Evolutionary conservation across 371 early-diverging fungal genomes (phyloP), one percentile per base, ranked within the genome.

Genomic region (Thermomucor indicae-seudaticae): DNA sequence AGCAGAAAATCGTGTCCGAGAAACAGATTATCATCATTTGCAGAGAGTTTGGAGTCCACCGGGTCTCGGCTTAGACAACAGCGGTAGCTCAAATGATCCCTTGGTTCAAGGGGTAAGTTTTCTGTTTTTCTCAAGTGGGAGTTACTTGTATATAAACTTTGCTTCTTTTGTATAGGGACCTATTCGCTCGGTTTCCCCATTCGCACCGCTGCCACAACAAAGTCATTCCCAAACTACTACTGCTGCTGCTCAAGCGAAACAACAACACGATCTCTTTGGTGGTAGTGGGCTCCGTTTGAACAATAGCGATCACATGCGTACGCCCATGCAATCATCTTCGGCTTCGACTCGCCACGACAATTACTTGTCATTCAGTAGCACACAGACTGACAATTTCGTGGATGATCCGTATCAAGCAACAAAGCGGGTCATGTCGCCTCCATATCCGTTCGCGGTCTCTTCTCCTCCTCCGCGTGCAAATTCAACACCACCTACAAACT

Each of bases 381-480:
- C 10, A 28, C 25, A 44, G 14, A 25, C 49, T 39, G 25, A 37
- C 37, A 37, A 10, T 3, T 11, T 16, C 37, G 5, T 11, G 37
- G 11, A 19, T 16, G 19, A 37, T 14, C 38, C 39, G 16, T 24
- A 28, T 47, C 28, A 24, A 40, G 41, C 47, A 43, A 22, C 22
- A 23, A 43, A 17, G 54, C 60, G 37, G 10, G 5, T 19, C 46
- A 62, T 65, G 55, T 64, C 69, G 6, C 62, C 65, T 46, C 56
- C 65, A 32, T 40, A 55, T 12, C 69, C 55, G 47, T 54, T 52
- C 42, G 58, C 61, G 19, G 61, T 66, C 48, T 48, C 60, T 14
- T 65, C 70, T 4, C 71, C 67, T 41, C 62, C 67, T 43, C 67
- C 62, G 43, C 57, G 71, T 44, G 64, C 71, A 25, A 71, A 66